Evolutionary conservation across 768 basidiomycete species (phyloP).

Genomic region (Auriculariales sp.): DNA sequence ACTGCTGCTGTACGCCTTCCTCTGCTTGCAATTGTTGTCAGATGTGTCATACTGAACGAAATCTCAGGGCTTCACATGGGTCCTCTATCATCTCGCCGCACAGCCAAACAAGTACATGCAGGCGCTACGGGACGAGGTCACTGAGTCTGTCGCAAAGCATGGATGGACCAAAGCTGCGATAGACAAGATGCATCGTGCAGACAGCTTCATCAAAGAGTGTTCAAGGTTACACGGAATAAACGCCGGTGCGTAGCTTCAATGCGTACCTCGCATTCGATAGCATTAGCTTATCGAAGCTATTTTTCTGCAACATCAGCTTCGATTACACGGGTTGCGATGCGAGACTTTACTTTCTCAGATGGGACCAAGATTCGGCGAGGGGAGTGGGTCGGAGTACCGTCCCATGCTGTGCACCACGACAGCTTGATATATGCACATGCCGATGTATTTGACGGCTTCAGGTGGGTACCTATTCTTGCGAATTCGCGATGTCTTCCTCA

Average conservation of each 20-base stretch:
- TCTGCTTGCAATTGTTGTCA: conserved; percentile 9
- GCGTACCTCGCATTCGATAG: no score
- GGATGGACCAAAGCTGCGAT: conserved; percentile 16
- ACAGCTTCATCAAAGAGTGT: conserved; percentile 21
- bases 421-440: no score
- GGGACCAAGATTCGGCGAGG: conserved; percentile 18
- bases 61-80: conserved; percentile 16
- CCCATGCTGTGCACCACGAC: no score
- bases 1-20: conserved; percentile 7
- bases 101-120: conserved; percentile 17
- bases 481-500: no score
- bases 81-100: conserved; percentile 22
- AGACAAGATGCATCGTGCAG: conserved; percentile 18
- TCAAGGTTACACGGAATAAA: conserved; percentile 13
- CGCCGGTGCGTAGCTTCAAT: conserved; percentile 9
- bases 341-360: conserved; percentile 20
- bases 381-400: no score
- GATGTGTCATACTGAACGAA: conserved; percentile 1
- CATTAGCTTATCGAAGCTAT: background rate
- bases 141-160: conserved; percentile 13
- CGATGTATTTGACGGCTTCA: no score
- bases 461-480: no score
- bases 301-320: conserved; percentile 9
- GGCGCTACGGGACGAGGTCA: conserved; percentile 27
- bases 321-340: conserved; percentile 15